Conservation (phyloP, 352 stramenopile species). For the Pythium brassicae region DNA sequence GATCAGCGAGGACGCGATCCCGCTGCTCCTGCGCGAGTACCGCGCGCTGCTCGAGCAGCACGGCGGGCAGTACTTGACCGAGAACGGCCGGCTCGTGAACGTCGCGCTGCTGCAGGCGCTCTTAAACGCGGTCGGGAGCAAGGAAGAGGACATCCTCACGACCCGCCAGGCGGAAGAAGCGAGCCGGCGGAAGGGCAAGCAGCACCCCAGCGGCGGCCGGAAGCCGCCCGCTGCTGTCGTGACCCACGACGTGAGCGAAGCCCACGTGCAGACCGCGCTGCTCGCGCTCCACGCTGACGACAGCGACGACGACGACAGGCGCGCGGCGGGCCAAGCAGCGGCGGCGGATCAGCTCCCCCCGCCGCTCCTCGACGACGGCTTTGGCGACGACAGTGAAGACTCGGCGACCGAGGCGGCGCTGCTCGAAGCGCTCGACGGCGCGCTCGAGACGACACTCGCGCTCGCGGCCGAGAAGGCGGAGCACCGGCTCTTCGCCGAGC, state of each 20-base stretch:
- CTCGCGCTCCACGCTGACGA: conserved; percentile 32
- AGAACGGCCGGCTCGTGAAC: conserved; percentile 88
- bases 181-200: conserved; percentile 23
- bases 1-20: conserved; percentile 98
- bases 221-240: conserved; percentile 6
- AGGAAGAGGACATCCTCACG: conserved; percentile 94
- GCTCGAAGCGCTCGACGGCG: conserved; percentile 55
- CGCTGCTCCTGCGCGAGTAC: conserved; percentile 90
- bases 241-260: conserved; percentile 44
- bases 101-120: conserved; percentile 90
- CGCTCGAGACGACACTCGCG: conserved; percentile 37
- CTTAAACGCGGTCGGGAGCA: conserved; percentile 89
- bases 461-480: conserved; percentile 37
- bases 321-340: too few species aligned
- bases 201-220: conserved; percentile 19
- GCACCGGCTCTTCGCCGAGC: conserved; percentile 35
- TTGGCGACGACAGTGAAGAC: conserved; percentile 34
- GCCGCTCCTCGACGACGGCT: conserved; percentile 33
- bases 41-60: conserved; percentile 85
- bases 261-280: conserved; percentile 41
- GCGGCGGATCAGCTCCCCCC: conserved; percentile 15
- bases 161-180: conserved; percentile 48
- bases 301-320: conserved; percentile 17
- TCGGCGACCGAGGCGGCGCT: conserved; percentile 54
- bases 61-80: conserved; percentile 90